These are phyloP conservation scores for Diophrys appendiculata DNA, from an alignment of 73 alveolate species.

Conservation along the genomic window DNA sequence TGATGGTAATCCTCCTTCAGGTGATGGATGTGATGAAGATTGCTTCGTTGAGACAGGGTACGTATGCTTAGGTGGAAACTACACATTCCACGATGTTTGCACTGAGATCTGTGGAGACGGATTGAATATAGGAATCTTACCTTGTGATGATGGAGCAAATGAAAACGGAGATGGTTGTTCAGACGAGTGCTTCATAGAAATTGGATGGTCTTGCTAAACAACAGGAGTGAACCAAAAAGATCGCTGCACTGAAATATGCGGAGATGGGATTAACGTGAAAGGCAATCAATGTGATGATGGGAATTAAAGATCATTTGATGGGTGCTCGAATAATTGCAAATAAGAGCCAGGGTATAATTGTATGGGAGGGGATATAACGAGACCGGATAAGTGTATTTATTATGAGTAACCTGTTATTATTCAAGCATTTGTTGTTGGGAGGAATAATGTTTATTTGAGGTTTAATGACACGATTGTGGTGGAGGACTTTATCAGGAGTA, in stretches of 20 bases:
- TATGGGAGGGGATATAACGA: neutral
- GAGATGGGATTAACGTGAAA: constrained; percentile 17
- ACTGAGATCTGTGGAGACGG: constrained; percentile 19
- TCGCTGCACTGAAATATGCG: constrained; percentile 17
- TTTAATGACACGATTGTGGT: neutral
- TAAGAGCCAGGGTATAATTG: constrained; percentile 5
- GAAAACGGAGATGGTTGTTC: constrained; percentile 19
- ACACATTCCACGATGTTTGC: constrained; percentile 1
- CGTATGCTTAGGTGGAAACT: neutral
- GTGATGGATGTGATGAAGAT: constrained; percentile 4
- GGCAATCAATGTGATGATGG: constrained; percentile 17
- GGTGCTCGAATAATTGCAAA: constrained; percentile 1
- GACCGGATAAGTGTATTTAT: neutral
- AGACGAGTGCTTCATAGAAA: constrained; percentile 1
- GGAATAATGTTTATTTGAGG: too few species aligned
- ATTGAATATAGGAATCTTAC: constrained; percentile 1
- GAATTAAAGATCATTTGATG: constrained; percentile 2
- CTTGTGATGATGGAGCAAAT: constrained; percentile 17
- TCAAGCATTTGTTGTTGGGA: neutral
- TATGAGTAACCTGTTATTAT: neutral
- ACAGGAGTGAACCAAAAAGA: neutral
- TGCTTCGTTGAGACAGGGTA: constrained; percentile 2
- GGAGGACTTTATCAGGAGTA: neutral
- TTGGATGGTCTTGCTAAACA: neutral
- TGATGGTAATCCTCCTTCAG: neutral